Percentiles rank a stretch among this genome's conserved stretches.
phyloP scores from a whole-genome alignment of 306 rosid genomes.

The Crataegus laevigata region DNA sequence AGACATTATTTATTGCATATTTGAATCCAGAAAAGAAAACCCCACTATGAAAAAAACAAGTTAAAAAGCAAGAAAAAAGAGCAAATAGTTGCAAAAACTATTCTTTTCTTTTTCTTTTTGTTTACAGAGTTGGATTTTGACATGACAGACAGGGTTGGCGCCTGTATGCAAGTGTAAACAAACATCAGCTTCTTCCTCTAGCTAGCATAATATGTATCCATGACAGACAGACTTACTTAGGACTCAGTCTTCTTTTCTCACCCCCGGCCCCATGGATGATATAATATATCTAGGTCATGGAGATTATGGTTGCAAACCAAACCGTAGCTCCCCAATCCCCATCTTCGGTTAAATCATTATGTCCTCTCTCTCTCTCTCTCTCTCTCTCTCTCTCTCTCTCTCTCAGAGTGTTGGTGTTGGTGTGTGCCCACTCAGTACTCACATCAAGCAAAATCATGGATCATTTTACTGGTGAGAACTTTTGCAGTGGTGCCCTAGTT shows the following conservation, averaged over 20 bases:
- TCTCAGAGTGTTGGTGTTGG: conserved; percentile 3
- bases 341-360: conserved; percentile 39
- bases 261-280: conserved; percentile 27
- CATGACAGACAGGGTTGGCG: conserved; percentile 28
- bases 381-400: neutral
- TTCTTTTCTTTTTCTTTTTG: conserved; percentile 14
- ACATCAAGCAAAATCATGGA: conserved; percentile 23
- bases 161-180: conserved; percentile 38
- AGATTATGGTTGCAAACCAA: conserved; percentile 56
- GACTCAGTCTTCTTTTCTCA: conserved; percentile 37
- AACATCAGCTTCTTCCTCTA: conserved; percentile 58
- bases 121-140: neutral
- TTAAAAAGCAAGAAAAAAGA: conserved; percentile 20
- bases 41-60: conserved; percentile 32
- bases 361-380: conserved; percentile 14
- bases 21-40: conserved; percentile 29
- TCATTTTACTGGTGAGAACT: conserved; percentile 18
- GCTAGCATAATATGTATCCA: conserved; percentile 32
- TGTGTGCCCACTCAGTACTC: conserved; percentile 35
- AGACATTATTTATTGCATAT: conserved; percentile 48
- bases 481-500: conserved; percentile 34
- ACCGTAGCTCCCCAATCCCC: conserved; percentile 39
- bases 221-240: conserved; percentile 16
- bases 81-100: conserved; percentile 27
- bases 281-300: conserved; percentile 18